Evolutionary conservation across 1,139 yeast species (phyloP).

Genomic region (Groenewaldozyma auringiensis): DNA sequence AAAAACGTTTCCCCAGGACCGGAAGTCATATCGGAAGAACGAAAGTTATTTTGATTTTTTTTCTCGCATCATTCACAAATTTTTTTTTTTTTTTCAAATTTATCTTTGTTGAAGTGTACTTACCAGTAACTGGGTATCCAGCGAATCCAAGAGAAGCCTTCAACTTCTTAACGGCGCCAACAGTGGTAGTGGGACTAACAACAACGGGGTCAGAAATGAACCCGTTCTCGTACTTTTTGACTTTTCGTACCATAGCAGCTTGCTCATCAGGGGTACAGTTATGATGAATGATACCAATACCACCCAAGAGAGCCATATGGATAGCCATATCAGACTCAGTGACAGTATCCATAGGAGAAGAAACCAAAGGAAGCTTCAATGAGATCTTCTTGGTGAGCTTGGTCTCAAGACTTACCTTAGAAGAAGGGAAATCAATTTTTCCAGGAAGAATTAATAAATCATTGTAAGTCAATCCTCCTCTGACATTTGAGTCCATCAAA

Average conservation of each 20-base stretch:
- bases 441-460: conserved; percentile 95
- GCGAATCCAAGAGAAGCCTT: conserved; percentile 79
- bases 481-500: conserved; percentile 78
- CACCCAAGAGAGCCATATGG: conserved; percentile 97
- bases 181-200: conserved; percentile 64
- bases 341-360: conserved; percentile 99
- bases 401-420: conserved; percentile 68
- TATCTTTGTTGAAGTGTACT: conserved; percentile 36
- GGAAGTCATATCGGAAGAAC: conserved; percentile 89
- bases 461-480: conserved; percentile 97
- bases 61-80: not conserved
- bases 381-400: conserved; percentile 86
- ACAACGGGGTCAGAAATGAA: conserved; percentile 94
- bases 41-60: conserved; percentile 66
- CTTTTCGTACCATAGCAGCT: conserved; percentile 96
- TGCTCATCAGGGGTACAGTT: conserved; percentile 95
- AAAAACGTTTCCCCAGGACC: conserved; percentile 80
- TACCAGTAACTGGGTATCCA: conserved; percentile 99
- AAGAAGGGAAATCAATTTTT: conserved; percentile 81
- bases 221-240: conserved; percentile 95
- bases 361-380: conserved; percentile 87
- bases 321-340: conserved; percentile 98
- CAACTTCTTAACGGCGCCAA: conserved; percentile 71
- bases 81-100: not conserved
- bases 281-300: conserved; percentile 98